Base-by-base conservation (phyloP, 139 green algal genomes). In the Marvania coccoides region DNA sequence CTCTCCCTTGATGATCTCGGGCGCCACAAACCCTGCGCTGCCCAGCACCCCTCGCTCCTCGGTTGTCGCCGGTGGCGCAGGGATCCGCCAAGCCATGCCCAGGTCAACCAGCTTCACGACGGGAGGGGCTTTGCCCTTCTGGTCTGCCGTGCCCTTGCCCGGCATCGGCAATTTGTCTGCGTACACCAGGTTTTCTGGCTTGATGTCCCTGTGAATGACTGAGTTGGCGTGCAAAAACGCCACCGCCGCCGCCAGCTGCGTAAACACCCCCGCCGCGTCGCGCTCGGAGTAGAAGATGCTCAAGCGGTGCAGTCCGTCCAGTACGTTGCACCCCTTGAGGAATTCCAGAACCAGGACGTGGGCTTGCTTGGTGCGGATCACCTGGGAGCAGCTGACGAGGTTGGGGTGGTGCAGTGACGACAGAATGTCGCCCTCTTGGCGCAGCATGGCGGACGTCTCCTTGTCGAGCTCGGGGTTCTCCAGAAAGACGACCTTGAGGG, bases 341-440 rank as follows among this genome's bases (percentile, higher is more conserved):
- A 56, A 81, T 64, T 85, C 79, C 35, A 84, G 65, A 4, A 85
- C 65, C 31, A 85, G 37, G 5, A 85, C 78, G 39, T 77, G 61
- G 45, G 77, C 67, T 10, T 59, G 58, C 1, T 58, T 61, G 40
- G 74, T 64, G 35, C 73, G 62, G 6, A 81, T 26, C 8, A 85
- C 76, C 14, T 81, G 61, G 10, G 34, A 42, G 36, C 65, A 89
- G 48, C 83, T 78, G 36, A 92, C 85, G 12, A 92, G 76, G 72
- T 88, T 90, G 30, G 84, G 84, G 67, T 92, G 86, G 54, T 84
- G 73, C 64, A 90, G 58, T 40, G 78, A 59, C 26, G 70, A 58
- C 54, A 92, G 75, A 54, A 90, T 72, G 40, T 84, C 67, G 7
- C 80, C 77, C 73, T 91, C 84, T 12, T 29, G 28, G 14, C 6